Base-by-base conservation (phyloP, 441 rosid species). In the Gossypium schwendimanii region DNA sequence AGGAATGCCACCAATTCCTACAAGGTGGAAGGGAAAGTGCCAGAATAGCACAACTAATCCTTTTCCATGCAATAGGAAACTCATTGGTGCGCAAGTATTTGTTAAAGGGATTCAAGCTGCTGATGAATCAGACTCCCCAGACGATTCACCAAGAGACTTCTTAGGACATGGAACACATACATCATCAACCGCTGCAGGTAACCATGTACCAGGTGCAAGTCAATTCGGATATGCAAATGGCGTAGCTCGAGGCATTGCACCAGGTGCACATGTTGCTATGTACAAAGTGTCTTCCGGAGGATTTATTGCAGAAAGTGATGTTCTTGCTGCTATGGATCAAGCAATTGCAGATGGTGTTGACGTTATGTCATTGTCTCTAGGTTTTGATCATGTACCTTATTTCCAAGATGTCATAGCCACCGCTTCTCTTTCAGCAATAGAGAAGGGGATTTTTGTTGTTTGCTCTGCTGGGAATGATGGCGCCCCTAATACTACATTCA, bases 111-210 rank as follows among this genome's bases (percentile, higher is more conserved):
- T 53, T 1, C 71, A 49, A 58, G 81, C 82, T 20, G 80, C 81
- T 15, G 73, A 68, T 20, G 49, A 63, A 41, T 28, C 28, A 63
- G 77, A 41, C 73, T 76, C 31, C 64, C 36, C 6, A 59, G 64
- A 70, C 18, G 75, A 79, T 59, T 79, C 88, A 14, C 60, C 88
- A 6, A 77, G 87, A 73, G 88, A 84, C 65, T 75, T 53, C 36
- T 0, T 17, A 1, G 84, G 88, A 1, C 90, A 86, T 33, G 84
- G 90, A 33, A 81, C 87, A 11, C 87, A 86, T 69, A 84, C 87
- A 26, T 81, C 87, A 59, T 86, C 88, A 7, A 86, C 85, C 0
- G 87, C 87, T 49, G 88, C 88, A 3, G 90, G 88, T 4, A 70
- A 75, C 59, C 12, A 17, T 8, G 83, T 76, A 41, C 9, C 4